Evolutionary conservation across 257 asterid species (phyloP), one percentile per base, ranked within the genome.

Genomic region (Nicotiana undulata): DNA sequence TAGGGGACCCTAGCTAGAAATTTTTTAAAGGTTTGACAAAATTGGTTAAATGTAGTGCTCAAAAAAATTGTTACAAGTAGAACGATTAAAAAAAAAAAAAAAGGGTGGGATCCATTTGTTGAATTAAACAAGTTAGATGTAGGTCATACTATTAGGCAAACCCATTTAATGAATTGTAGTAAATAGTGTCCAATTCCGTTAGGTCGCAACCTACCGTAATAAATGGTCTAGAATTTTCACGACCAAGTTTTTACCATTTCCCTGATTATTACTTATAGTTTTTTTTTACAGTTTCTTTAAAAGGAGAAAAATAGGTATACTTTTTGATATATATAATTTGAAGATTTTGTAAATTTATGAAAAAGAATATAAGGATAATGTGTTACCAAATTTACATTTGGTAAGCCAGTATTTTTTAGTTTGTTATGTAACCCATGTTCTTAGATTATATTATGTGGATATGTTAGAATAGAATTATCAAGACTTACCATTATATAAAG

Each of bases 191-290:
- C 89, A 88, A 66, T 87, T 87, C 90, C 83, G 97, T 92, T 90
- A 85, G 93, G 86, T 86, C 89, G 88, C 89, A 89, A 90, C 98
- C 94, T 85, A 92, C 92, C 92, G 51, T 88, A 92, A 91, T 93
- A 88, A 93, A 92, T 90, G 86, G 87, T 79, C 63, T 79, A 20
- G 17, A 76, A 32, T 75, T 85, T 85, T 85, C 81, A 79, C 53
- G 51, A 32, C 16, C 28, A 34, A 18, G 12, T 70, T 34, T 56
- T 58, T 63, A 28, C 81, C 55, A 76, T 84, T 81, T 81, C 75
- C 83, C 84, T 59, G 12, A 18, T 10, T 26, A 51, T 18, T 20
- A 46, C 9, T 51, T 12, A 5, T 65, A 15, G 2, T 31, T 6
- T 65, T 63, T 6, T 59, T 59, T 26, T n/a, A 55, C 24, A 17